phyloP scores from a whole-genome alignment of 2,329 filamentous ascomycete genomes.

The Xylariales sp. region DNA sequence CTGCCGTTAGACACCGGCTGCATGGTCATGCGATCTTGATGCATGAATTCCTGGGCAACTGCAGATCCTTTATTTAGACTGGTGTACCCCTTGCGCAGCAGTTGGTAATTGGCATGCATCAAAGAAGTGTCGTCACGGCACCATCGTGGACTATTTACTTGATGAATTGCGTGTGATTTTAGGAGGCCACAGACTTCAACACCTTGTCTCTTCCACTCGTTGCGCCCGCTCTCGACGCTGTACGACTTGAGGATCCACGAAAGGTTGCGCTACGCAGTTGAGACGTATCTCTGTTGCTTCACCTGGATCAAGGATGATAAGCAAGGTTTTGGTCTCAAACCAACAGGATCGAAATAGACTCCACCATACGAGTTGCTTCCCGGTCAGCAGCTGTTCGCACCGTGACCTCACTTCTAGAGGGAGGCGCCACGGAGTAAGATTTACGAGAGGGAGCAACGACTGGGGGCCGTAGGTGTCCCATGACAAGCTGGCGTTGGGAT shows the following conservation, averaged over 20 bases:
- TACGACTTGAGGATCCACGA: constrained; percentile 24
- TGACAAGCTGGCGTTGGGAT: constrained; percentile 4
- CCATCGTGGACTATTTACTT: no score
- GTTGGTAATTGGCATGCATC: no score
- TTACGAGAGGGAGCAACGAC: neutral
- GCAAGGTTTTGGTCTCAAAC: neutral
- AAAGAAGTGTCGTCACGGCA: no score
- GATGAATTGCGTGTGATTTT: no score
- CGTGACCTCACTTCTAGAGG: constrained; percentile 1
- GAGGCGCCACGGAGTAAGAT: constrained; percentile 7
- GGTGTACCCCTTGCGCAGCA: no score
- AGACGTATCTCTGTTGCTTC: constrained; percentile 20
- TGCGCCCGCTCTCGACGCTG: constrained; percentile 15
- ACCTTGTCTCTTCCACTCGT: no score
- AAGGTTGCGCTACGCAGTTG: constrained; percentile 23
- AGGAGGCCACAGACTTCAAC: no score
- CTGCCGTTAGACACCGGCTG: no score
- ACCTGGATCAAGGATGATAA: constrained; percentile 10
- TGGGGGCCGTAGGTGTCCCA: constrained; percentile 6
- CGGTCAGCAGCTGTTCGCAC: constrained; percentile 5
- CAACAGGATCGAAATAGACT: constrained; percentile 1
- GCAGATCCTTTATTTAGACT: no score
- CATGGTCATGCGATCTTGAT: no score
- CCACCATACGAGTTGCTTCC: constrained; percentile 1
- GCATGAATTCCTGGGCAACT: no score